Evolutionary conservation across 2,329 filamentous ascomycete species (phyloP).

Genomic region (Chaetomiaceae sp.): DNA sequence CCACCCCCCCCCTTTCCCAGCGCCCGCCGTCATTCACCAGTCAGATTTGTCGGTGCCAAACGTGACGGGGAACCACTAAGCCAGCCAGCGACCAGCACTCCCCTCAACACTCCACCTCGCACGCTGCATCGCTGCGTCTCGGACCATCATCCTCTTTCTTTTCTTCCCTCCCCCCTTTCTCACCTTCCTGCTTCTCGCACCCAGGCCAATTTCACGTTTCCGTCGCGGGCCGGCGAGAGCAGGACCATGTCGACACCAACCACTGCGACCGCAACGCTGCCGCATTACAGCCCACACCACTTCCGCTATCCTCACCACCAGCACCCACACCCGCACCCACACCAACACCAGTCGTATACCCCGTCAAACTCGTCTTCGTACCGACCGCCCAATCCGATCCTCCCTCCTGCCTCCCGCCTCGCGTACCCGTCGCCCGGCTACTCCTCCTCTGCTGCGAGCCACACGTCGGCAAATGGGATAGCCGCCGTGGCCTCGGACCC

Average conservation of each 20-base stretch:
- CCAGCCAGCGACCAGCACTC: neutral
- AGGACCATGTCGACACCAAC: constrained; percentile 73
- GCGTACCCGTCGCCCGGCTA: constrained; percentile 29
- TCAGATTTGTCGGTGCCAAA: constrained; percentile 16
- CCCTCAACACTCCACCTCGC: neutral
- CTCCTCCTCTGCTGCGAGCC: constrained; percentile 29
- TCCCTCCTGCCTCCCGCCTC: constrained; percentile 38
- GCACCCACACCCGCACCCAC: constrained; percentile 46
- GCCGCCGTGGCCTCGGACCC: constrained; percentile 10
- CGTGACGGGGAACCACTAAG: constrained; percentile 1
- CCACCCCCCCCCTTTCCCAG: too few species aligned
- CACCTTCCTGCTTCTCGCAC: constrained; percentile 1
- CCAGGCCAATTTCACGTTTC: constrained; percentile 16
- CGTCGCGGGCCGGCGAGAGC: constrained; percentile 12
- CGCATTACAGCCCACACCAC: constrained; percentile 62
- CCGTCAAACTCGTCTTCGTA: constrained; percentile 38
- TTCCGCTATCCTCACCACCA: constrained; percentile 53
- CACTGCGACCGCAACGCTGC: constrained; percentile 67
- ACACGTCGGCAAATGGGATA: constrained; percentile 34
- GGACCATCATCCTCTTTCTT: neutral
- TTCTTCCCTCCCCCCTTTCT: neutral
- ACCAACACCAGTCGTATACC: constrained; percentile 46
- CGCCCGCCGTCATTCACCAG: constrained; percentile 11
- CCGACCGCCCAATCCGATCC: constrained; percentile 33
- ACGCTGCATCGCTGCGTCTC: neutral